Conservation (phyloP, 2,329 filamentous ascomycete species). For the Endocalyx cinctus region DNA sequence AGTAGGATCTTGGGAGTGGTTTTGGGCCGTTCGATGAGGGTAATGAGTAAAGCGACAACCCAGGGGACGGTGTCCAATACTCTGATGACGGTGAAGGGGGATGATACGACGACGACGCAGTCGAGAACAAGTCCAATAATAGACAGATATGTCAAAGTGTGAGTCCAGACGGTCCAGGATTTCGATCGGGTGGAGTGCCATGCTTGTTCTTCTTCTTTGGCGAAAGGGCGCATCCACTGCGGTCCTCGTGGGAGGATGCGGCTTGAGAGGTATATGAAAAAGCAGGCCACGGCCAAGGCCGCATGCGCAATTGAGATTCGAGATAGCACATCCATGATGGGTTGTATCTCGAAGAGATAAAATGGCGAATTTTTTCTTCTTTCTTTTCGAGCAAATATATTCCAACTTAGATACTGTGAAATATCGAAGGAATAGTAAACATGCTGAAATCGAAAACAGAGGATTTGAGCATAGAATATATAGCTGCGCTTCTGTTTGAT, state of each 20-base stretch:
- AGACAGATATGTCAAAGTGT: conserved; percentile 29
- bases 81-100: conserved; percentile 19
- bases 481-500: too few relatives aligned
- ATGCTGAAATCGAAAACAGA: too few relatives aligned
- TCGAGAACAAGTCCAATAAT: conserved; percentile 31
- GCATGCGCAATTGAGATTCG: conserved; percentile 23
- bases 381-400: too few relatives aligned
- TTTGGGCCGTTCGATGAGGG: conserved; percentile 32
- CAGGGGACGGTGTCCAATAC: conserved; percentile 36
- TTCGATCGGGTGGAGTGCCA: conserved; percentile 13
- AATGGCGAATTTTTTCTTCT: too few relatives aligned
- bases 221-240: conserved; percentile 39
- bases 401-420: too few relatives aligned
- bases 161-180: conserved; percentile 36
- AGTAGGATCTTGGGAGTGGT: conserved; percentile 38
- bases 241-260: conserved; percentile 28
- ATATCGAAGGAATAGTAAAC: too few relatives aligned
- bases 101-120: conserved; percentile 24
- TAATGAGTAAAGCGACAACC: conserved; percentile 32
- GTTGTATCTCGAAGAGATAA: too few relatives aligned
- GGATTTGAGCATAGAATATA: too few relatives aligned
- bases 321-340: conserved; percentile 15
- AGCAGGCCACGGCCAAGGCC: conserved; percentile 23
- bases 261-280: conserved; percentile 23
- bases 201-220: conserved; percentile 35